Base-by-base conservation (phyloP, 306 rosid species). In the Acacia melanoxylon region DNA sequence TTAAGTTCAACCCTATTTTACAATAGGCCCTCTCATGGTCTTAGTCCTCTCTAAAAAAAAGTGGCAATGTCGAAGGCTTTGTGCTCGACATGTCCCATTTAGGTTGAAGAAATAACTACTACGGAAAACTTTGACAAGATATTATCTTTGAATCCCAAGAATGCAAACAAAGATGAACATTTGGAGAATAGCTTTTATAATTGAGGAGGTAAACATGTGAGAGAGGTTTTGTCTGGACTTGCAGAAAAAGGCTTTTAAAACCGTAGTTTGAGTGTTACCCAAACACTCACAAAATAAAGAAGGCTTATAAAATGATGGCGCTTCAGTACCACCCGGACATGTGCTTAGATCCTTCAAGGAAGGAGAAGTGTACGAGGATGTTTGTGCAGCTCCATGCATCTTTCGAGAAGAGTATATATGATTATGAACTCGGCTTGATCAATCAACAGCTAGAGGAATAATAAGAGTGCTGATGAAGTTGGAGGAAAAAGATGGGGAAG, bases 381-480 rank as follows among this genome's bases (percentile, higher is more conserved):
- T 88, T 92, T 82, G 91, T 87, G 37, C 80, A 75, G 44, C 76
- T 92, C n/a, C 91, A 86, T 27, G 86, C 46, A 1, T 93, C 97
- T 44, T 91, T 86, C 35, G 8, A 75, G 74, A 61, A 15, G 89
- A 91, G 68, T 29, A 29, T 29, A 29, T 91, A 92, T 54, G 95
- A 89, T 29, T 80, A 7, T 42, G 48, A 87, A 11, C 58, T 87
- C 75, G 84, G 89, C 40, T 79, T 85, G 75, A 41, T 12, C 22
- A 44, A 41, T 12, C 22, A 44, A 45, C 46, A 72, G 7, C 52
- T 37, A 2, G 29, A 79, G 10, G 14, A 19, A 35, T 14, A 40
- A 13, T n/a, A 12, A 6, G 17, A n/a, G 35, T 4, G 29, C 31
- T 9, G 9, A 58, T 40, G 42, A 16, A 37, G 78, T 8, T 37